Base-by-base conservation (phyloP, 495 filamentous ascomycete species). In the Recurvomyces mirabilis region DNA sequence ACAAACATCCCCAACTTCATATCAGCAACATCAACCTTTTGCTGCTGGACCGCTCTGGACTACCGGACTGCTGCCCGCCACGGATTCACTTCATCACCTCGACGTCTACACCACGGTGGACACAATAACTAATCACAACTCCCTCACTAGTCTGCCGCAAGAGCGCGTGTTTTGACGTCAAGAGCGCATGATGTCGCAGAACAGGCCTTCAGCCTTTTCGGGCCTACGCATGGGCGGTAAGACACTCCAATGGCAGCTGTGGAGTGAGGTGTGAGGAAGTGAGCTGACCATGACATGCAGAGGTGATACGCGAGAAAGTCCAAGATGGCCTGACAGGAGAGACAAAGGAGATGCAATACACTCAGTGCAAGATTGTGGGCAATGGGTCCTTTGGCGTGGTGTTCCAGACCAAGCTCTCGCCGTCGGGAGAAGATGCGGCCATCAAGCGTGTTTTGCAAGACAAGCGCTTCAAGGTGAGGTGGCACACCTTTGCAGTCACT, bases 281-380 rank as follows among this genome's bases (percentile, higher is more conserved):
- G n/a, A n/a, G n/a, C n/a, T n/a, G n/a, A n/a, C n/a, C n/a, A n/a
- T n/a, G n/a, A 24, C 33, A 46, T 49, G 40, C 64, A 98, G 91
- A 98, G 72, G 84, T 96, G 43, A 87, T 98, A 57, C 85, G 88
- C 56, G 91, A 98, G 68, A 96, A 93, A 69, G 91, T 98, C 51
- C 91, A 98, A 68, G 91, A 98, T 75, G 91, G 91, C 57, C 69
- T 93, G 54, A 96, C 91, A 1, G 91, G 91, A 38, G 93, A 98
- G 60, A 87, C 84, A 47, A 82, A 82, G 62, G 91, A 98, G 57
- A 81, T 98, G 67, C 85, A 91, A 60, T 98, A 98, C 59, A 96
- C 91, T 32, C 91, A 98, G 63, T 98, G 91, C 69, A 98, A 98
- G 70, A 96, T 98, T 51, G 91, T 98, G n/a, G 91, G 91, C 56